Base-by-base conservation (phyloP, 768 basidiomycete genomes). In the Pleurotus ostreatus region DNA sequence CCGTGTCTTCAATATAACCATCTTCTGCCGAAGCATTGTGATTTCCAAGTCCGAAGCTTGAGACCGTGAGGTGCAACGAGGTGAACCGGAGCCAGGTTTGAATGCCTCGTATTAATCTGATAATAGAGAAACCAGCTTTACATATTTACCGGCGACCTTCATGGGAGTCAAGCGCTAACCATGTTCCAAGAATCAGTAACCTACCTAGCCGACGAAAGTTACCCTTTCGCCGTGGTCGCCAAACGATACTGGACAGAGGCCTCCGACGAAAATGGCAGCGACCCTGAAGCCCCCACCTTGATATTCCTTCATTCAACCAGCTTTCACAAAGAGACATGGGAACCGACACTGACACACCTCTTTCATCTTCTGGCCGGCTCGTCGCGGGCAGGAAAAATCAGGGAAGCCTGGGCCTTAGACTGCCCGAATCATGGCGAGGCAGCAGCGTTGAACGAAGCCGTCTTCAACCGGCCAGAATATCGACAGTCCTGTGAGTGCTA, bases 291-390 rank as follows among this genome's bases (percentile, higher is more conserved):
- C 4, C 63, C 80, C 57, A 86, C 85, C 0, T 71, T 87, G 34
- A 69, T 88, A 30, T 63, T 85, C n/a, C 70, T 86, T 2, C 86
- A 88, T 65, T 81, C 84, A 3, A 88, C 86, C 2, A 85, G 85
- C 65, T 88, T 85, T 62, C 86, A 86, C 70, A 88, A 88, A 65
- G 86, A 89, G 69, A 83, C 80, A 2, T 88, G 84, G 85, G 83
- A 86, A 59, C 84, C 86, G 1, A 76, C 79, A 3, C 60, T 88
- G 12, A 72, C 74, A 20, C 71, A 70, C 12, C 60, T 89, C 20
- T 81, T 86, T 49, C 45, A 66, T 0, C 64, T 72, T 22, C 65
- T 69, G 15, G 43, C 56, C 38, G 49, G 51, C 26, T 46, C 57
- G 9, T 48, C 55, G 43, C 60, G 55, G 40, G 49, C 46, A 46